These are phyloP conservation scores for Aspergillus melleus DNA, from an alignment of 2,329 filamentous ascomycete species.

Conservation along the genomic window DNA sequence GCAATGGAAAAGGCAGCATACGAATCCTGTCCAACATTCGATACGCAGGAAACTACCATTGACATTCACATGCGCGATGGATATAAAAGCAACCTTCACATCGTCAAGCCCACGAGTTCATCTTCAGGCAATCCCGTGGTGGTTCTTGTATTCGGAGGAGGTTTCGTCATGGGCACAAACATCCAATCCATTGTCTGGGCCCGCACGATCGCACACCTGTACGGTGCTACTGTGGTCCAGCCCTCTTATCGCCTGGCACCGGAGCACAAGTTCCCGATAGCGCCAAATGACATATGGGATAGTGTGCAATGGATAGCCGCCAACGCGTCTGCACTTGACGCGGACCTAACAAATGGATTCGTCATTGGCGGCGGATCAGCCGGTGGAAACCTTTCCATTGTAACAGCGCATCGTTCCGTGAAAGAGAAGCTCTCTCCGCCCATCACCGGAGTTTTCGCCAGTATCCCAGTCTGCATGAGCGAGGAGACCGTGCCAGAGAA, in stretches of 20 bases:
- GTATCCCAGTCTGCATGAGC: constrained; percentile 41
- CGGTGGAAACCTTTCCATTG: constrained; percentile 44
- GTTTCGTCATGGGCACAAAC: constrained; percentile 24
- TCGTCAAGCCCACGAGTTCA: constrained; percentile 12
- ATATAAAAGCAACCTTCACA: constrained; percentile 10
- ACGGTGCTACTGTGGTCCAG: constrained; percentile 24
- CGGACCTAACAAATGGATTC: constrained; percentile 48
- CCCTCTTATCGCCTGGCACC: constrained; percentile 43
- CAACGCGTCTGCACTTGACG: constrained; percentile 41
- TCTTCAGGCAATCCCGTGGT: constrained; percentile 16
- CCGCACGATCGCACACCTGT: constrained; percentile 15
- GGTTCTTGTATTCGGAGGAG: constrained; percentile 27
- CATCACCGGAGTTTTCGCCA: constrained; percentile 50
- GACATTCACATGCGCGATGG: constrained; percentile 22
- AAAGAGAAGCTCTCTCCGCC: constrained; percentile 44
- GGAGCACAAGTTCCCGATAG: constrained; percentile 48
- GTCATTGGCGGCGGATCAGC: constrained; percentile 53
- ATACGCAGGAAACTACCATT: constrained; percentile 3
- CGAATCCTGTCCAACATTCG: neutral
- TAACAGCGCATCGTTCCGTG: constrained; percentile 41
- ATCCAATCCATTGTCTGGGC: constrained; percentile 20
- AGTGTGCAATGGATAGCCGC: constrained; percentile 45
- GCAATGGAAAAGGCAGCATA: constrained; percentile 7
- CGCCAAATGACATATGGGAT: constrained; percentile 48
- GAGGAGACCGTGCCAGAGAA: constrained; percentile 35